A percentile compares a stretch with the other conserved stretches of the same genome.
phyloP scores from a whole-genome alignment of 768 basidiomycete genomes.

The Phylloporus rhodoxanthus region DNA sequence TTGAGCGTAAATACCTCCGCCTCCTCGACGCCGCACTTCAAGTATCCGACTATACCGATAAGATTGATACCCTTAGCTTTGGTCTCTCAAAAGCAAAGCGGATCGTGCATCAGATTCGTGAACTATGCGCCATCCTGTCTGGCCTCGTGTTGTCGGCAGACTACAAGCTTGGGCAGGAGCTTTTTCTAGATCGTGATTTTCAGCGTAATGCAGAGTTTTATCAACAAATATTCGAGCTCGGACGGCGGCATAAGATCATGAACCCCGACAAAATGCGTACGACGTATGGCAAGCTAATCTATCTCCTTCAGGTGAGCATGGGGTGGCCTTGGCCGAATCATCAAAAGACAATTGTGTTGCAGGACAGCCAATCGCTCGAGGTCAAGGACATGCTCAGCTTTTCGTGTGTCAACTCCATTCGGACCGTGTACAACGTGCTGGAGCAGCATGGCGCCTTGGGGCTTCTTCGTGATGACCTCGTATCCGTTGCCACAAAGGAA shows the following conservation, averaged over 20 bases:
- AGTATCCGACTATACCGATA: constrained; percentile 87
- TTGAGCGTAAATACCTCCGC: constrained; percentile 79
- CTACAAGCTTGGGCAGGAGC: constrained; percentile 83
- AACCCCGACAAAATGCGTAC: constrained; percentile 90
- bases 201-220: constrained; percentile 75
- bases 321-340: background rate
- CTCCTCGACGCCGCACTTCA: constrained; percentile 79
- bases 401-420: constrained; percentile 72
- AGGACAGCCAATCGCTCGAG: constrained; percentile 84
- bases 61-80: constrained; percentile 77
- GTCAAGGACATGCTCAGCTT: constrained; percentile 77
- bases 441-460: constrained; percentile 60
- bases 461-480: constrained; percentile 69
- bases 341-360: background rate
- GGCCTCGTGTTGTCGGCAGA: constrained; percentile 77
- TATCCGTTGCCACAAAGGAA: constrained; percentile 75
- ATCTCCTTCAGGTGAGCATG: constrained; percentile 63
- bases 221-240: constrained; percentile 74
- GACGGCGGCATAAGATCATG: constrained; percentile 84
- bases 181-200: constrained; percentile 79
- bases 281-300: constrained; percentile 82
- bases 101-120: constrained; percentile 80
- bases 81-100: constrained; percentile 80
- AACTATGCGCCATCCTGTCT: constrained; percentile 83
- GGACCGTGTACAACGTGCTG: constrained; percentile 63